A percentile compares a stretch with the other conserved stretches of the same genome.
phyloP scores from a whole-genome alignment of 495 filamentous ascomycete species.

The Amniculicola lignicola region DNA sequence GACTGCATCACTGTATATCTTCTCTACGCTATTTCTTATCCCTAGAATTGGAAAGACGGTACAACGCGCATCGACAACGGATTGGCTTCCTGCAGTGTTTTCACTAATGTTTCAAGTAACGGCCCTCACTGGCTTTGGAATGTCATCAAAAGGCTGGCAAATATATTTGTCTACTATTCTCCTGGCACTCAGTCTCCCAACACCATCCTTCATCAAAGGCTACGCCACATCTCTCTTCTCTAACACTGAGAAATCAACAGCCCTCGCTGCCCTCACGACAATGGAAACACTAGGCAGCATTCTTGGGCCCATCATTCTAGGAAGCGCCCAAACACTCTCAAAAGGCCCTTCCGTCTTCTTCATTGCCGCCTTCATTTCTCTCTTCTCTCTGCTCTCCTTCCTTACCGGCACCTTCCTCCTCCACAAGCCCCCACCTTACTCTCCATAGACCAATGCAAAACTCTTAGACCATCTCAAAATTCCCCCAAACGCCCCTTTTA shows the following conservation, averaged over 20 bases:
- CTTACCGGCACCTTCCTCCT: too few species aligned
- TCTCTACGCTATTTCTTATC: neutral
- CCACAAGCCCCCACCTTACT: too few species aligned
- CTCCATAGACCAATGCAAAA: too few species aligned
- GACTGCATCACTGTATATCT: conserved; percentile 9
- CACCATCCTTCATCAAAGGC: conserved; percentile 11
- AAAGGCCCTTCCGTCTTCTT: too few species aligned
- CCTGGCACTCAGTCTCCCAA: conserved; percentile 4
- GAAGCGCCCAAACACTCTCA: too few species aligned
- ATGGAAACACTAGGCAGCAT: conserved; percentile 17
- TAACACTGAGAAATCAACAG: neutral
- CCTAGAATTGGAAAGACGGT: neutral
- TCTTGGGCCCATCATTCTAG: conserved; percentile 13
- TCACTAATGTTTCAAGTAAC: neutral
- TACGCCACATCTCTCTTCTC: neutral
- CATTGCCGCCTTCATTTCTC: too few species aligned
- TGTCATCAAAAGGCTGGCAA: neutral
- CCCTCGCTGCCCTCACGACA: conserved; percentile 4
- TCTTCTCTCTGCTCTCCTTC: too few species aligned
- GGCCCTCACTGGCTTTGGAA: neutral
- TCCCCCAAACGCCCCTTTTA: too few species aligned
- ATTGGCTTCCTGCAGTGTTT: neutral
- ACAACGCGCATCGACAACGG: neutral
- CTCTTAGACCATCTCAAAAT: too few species aligned
- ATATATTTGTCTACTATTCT: conserved; percentile 2